These are phyloP conservation scores for Arthrobotrys musiformis DNA, from an alignment of 2,329 filamentous ascomycete genomes.

Conservation along the genomic window DNA sequence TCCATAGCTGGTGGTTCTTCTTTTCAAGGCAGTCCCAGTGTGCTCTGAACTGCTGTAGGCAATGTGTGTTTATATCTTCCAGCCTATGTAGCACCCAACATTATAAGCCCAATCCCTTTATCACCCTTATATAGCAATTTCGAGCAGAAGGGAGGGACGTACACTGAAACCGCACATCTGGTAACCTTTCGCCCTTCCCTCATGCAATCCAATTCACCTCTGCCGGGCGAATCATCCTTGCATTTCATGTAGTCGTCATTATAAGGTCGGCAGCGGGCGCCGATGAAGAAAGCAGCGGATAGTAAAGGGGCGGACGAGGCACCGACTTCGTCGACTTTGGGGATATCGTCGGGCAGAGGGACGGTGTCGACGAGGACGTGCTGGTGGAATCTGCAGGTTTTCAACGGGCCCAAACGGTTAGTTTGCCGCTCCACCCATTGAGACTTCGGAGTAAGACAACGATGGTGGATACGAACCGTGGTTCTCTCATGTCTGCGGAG, in stretches of 20 bases:
- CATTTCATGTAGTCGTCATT: constrained; percentile 99
- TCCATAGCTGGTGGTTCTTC: constrained; percentile 97
- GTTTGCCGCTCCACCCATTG: constrained; percentile 1
- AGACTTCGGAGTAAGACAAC: not conserved
- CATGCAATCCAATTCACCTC: constrained; percentile 92
- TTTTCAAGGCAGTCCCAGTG: constrained; percentile 97
- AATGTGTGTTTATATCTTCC: constrained; percentile 95
- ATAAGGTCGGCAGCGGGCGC: constrained; percentile 90
- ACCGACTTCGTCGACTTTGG: constrained; percentile 92
- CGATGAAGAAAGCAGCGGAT: constrained; percentile 95
- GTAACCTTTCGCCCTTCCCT: constrained; percentile 97
- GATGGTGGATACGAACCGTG: constrained; percentile 26
- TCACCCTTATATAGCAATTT: not conserved
- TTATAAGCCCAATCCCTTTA: not conserved
- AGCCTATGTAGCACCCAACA: constrained; percentile 70
- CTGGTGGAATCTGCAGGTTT: constrained; percentile 83
- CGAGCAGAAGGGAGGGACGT: constrained; percentile 63
- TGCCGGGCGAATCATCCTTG: constrained; percentile 92
- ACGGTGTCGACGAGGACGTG: constrained; percentile 93
- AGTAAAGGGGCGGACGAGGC: constrained; percentile 90
- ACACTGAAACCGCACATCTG: constrained; percentile 95
- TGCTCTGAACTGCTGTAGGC: constrained; percentile 86
- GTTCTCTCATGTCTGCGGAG: constrained; percentile 42
- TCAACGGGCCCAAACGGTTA: constrained; percentile 56
- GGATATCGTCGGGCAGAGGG: constrained; percentile 89